Conservation (phyloP, 768 basidiomycete genomes). For the Pleurotus salmoneostramineus region DNA sequence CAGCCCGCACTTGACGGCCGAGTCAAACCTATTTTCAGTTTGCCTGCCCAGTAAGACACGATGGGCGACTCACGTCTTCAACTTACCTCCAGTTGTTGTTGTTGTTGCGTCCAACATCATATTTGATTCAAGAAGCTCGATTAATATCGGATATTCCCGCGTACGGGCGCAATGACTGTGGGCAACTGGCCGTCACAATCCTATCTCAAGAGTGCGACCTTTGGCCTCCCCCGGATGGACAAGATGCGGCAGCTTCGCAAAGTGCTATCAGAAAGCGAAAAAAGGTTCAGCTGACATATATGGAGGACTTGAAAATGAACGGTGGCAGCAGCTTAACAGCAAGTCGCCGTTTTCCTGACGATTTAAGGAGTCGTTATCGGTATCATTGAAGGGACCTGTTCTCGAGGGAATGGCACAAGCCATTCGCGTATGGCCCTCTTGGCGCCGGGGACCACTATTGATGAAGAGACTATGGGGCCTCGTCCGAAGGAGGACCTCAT, state of each 20-base stretch:
- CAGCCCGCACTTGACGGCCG: slow-evolving; percentile 1
- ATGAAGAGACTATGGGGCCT: background rate
- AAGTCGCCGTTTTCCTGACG: slow-evolving; percentile 2
- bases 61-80: background rate
- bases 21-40: background rate
- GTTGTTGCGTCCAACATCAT: background rate
- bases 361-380: background rate
- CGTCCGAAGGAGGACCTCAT: too few species aligned
- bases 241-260: background rate
- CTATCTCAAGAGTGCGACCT: background rate
- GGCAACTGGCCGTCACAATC: background rate
- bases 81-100: background rate
- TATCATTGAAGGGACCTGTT: background rate
- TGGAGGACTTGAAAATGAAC: background rate
- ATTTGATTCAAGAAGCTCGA: background rate
- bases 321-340: background rate
- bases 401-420: background rate
- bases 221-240: background rate
- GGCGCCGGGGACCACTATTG: background rate
- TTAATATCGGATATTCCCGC: slow-evolving; percentile 7
- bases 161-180: slow-evolving; percentile 1
- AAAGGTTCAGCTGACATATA: background rate
- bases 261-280: background rate
- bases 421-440: background rate
- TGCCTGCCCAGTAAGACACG: background rate